Base-by-base conservation (phyloP, 768 basidiomycete genomes). In the Tylopilus sp. region DNA sequence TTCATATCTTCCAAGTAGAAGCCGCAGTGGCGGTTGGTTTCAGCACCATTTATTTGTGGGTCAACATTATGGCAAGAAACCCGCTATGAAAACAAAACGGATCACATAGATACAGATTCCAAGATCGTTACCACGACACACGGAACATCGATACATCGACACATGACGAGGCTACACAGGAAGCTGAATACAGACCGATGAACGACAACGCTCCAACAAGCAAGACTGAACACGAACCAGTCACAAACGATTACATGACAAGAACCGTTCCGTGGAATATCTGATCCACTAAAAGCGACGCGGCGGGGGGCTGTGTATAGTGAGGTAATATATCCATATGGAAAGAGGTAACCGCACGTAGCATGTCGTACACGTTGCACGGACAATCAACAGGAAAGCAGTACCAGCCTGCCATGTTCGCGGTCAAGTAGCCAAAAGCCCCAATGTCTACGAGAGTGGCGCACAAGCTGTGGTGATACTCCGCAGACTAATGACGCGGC, bases 381-480 rank as follows among this genome's bases (percentile, higher is more conserved):
- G 38, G 22, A 17, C 33, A 17, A 46, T 33, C 9, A 44, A 56
- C 9, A 21, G 21, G 21, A 31, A 48, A 22, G 58, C 59, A 57
- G 55, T 50, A 45, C 64, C 53, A 52, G 55, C 33, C 31, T 34
- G 54, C 45, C 52, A 28, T 37, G 34, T 40, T 26, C 40, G 45
- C 26, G 22, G 19, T n/a, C n/a, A n/a, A n/a, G n/a, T n/a, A n/a
- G n/a, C n/a, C 25, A 34, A 22, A 29, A 6, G 33, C 3, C 24
- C 44, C 17, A 37, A 42, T 4, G 33, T 48, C 45, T 44, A 51
- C 25, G 26, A 46, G n/a, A 45, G 37, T 41, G 47, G 50, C 29
- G 13, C 17, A 33, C 19, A 33, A 54, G 57, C 50, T 52, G 56
- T 49, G 40, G 44, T 3, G 25, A 38, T 48, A 29, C 30, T n/a